phyloP scores from a whole-genome alignment of 768 basidiomycete species.

The Lepiota venenata region DNA sequence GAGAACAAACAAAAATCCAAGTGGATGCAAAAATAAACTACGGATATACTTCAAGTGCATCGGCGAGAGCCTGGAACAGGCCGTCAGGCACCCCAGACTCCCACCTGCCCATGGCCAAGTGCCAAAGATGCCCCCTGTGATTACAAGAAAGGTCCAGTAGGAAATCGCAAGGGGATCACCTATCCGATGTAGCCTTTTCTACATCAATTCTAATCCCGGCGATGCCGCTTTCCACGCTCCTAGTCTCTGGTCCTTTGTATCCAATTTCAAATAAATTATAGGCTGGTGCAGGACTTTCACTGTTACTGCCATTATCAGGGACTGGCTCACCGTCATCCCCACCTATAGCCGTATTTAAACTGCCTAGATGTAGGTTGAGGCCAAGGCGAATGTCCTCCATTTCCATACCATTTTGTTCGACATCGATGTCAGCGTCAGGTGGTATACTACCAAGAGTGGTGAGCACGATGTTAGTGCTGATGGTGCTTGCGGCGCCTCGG shows the following conservation, averaged over 20 bases:
- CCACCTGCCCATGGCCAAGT: background rate
- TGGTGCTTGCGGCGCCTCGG: constrained; percentile 46
- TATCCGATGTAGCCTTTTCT: constrained; percentile 46
- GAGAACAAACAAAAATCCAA: constrained; percentile 1
- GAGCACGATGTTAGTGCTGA: constrained; percentile 59
- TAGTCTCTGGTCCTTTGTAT: constrained; percentile 25
- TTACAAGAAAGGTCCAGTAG: background rate
- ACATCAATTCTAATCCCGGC: constrained; percentile 59
- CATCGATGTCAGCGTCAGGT: constrained; percentile 45
- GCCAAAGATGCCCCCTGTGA: background rate
- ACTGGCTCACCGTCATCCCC: constrained; percentile 52
- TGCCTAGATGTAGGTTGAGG: constrained; percentile 50
- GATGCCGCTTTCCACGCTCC: constrained; percentile 20
- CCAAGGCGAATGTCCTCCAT: constrained; percentile 56
- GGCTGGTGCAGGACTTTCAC: constrained; percentile 51
- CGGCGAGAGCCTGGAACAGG: background rate
- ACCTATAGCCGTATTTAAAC: constrained; percentile 46
- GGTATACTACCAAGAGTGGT: constrained; percentile 62
- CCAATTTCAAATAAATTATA: constrained; percentile 51
- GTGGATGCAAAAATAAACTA: background rate
- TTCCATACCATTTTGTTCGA: constrained; percentile 52
- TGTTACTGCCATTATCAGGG: constrained; percentile 36
- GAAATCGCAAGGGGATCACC: background rate
- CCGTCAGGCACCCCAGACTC: too few relatives aligned
- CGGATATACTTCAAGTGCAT: background rate